Conservation (phyloP, 2,329 filamentous ascomycete genomes). For the Diaporthe ilicicola region DNA sequence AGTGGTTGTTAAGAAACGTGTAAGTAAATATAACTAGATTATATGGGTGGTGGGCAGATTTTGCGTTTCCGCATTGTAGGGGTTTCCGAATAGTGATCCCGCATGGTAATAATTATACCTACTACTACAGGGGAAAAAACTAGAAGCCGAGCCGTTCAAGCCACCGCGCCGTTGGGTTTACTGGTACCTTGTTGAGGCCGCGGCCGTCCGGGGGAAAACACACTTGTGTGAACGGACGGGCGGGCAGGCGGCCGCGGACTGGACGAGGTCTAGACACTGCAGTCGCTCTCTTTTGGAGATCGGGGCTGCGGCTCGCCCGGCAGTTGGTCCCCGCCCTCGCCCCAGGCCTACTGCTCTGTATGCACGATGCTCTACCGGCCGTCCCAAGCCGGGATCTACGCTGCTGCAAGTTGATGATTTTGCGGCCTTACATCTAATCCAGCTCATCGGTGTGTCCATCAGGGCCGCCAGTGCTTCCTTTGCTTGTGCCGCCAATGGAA, state of each 20-base stretch:
- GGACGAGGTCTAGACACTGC: not conserved
- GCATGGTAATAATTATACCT: too few relatives aligned
- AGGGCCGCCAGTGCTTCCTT: not conserved
- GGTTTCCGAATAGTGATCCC: too few relatives aligned
- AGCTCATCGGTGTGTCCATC: conserved; percentile 1
- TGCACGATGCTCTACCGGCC: not conserved
- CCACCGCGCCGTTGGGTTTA: not conserved
- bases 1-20: too few relatives aligned
- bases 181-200: not conserved
- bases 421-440: conserved; percentile 19
- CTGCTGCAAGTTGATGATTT: conserved; percentile 16
- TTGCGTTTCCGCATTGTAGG: too few relatives aligned
- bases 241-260: not conserved
- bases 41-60: too few relatives aligned
- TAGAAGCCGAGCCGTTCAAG: not conserved
- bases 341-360: not conserved
- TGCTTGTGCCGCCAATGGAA: not conserved
- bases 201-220: not conserved
- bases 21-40: too few relatives aligned
- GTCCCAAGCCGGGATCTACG: not conserved
- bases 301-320: conserved; percentile 8
- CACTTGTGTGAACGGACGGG: not conserved
- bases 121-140: too few relatives aligned
- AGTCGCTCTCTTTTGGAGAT: not conserved
- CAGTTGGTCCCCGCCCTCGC: conserved; percentile 18